Percentiles rank a stretch among this genome's conserved stretches.
phyloP scores from a whole-genome alignment of 2,329 filamentous ascomycete genomes.

The Bisporella sp. region DNA sequence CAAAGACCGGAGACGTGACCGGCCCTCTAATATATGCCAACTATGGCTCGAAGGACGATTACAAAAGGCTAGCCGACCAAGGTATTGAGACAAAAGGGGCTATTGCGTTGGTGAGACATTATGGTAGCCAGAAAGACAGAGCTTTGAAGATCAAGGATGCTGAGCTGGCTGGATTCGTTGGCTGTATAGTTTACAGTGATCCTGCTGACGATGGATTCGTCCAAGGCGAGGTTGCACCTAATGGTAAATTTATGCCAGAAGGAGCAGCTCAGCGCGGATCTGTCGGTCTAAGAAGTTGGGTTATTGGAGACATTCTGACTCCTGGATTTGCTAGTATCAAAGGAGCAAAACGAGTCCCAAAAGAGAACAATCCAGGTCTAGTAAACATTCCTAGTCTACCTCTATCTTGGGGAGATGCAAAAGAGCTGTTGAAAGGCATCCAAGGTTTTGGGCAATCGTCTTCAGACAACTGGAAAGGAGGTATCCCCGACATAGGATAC shows the following conservation, averaged over 20 bases:
- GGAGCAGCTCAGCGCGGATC: slow-evolving; percentile 78
- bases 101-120: slow-evolving; percentile 77
- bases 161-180: slow-evolving; percentile 75
- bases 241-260: slow-evolving; percentile 71
- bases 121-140: slow-evolving; percentile 64
- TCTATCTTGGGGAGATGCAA: slow-evolving; percentile 82
- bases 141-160: slow-evolving; percentile 86
- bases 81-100: slow-evolving; percentile 71
- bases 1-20: slow-evolving; percentile 76
- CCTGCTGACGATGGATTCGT: slow-evolving; percentile 77
- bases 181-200: slow-evolving; percentile 90
- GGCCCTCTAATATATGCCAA: slow-evolving; percentile 90
- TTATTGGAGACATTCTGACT: slow-evolving; percentile 86
- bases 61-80: slow-evolving; percentile 61
- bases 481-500: slow-evolving; percentile 73
- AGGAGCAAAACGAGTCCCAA: slow-evolving; percentile 57
- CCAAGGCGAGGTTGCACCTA: slow-evolving; percentile 64
- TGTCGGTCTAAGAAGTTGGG: slow-evolving; percentile 74
- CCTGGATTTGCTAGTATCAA: slow-evolving; percentile 75
- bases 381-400: slow-evolving; percentile 84
- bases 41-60: slow-evolving; percentile 82
- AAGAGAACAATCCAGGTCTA: slow-evolving; percentile 65
- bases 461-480: slow-evolving; percentile 67
- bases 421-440: slow-evolving; percentile 68
- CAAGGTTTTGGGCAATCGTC: slow-evolving; percentile 66